Conservation (phyloP, 768 basidiomycete species). For the Tylopilus vinaceipallidus region DNA sequence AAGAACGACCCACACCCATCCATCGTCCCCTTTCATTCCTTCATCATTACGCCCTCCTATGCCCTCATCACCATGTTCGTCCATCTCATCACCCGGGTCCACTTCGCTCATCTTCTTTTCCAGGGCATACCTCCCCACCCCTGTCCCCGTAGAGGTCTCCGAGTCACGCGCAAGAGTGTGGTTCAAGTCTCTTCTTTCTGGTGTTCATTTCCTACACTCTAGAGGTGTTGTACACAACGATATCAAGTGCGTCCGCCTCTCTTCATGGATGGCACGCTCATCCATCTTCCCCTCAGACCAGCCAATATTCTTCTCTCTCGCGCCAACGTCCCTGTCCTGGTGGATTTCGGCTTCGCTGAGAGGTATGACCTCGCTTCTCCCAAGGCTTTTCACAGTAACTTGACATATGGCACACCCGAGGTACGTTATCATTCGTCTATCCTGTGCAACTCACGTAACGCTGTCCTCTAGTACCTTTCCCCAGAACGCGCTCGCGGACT, state of each 20-base stretch:
- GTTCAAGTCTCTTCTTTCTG: slow-evolving; percentile 81
- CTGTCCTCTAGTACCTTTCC: slow-evolving; percentile 70
- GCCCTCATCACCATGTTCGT: slow-evolving; percentile 91
- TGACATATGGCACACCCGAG: slow-evolving; percentile 91
- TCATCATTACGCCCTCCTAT: slow-evolving; percentile 89
- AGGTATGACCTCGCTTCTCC: slow-evolving; percentile 64
- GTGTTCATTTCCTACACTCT: slow-evolving; percentile 78
- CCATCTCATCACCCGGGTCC: slow-evolving; percentile 1
- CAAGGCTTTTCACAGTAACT: slow-evolving; percentile 76
- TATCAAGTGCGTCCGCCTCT: slow-evolving; percentile 85
- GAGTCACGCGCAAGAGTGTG: slow-evolving; percentile 76
- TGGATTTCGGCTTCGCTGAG: slow-evolving; percentile 97
- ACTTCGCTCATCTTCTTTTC: slow-evolving; percentile 8
- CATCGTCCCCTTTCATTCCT: slow-evolving; percentile 90
- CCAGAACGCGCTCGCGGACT: slow-evolving; percentile 88
- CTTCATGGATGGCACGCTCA: not conserved
- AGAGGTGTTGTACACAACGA: slow-evolving; percentile 90
- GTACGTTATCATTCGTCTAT: slow-evolving; percentile 36
- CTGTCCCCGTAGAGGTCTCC: slow-evolving; percentile 85
- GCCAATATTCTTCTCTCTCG: slow-evolving; percentile 88
- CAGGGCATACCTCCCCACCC: slow-evolving; percentile 85
- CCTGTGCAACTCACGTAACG: not conserved
- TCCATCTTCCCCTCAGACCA: slow-evolving; percentile 47
- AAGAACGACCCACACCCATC: slow-evolving; percentile 86
- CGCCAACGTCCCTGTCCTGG: slow-evolving; percentile 79